These are phyloP conservation scores for Apiotrichum montevideense DNA, from an alignment of 1,284 basidiomycete species.

Conservation along the genomic window DNA sequence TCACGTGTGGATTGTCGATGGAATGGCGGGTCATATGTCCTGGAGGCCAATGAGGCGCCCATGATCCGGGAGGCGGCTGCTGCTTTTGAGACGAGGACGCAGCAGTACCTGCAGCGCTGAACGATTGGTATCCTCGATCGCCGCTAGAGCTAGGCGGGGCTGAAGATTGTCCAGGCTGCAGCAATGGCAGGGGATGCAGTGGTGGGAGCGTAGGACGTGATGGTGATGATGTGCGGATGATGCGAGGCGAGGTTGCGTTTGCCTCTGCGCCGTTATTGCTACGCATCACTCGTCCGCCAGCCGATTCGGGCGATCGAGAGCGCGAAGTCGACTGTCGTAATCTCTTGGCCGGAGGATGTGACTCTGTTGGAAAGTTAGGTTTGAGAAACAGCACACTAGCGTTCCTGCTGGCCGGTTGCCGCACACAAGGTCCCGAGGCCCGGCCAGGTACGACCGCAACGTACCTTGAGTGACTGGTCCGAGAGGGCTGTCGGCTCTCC, in stretches of 20 bases:
- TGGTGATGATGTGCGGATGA: conserved; percentile 15
- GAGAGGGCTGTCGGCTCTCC: conserved; percentile 13
- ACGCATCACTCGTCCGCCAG: background rate
- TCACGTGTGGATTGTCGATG: conserved; percentile 10
- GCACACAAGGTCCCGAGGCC: background rate
- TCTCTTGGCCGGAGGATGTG: conserved; percentile 10
- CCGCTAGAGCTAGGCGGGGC: background rate
- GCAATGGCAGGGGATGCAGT: conserved; percentile 11
- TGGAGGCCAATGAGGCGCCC: conserved; percentile 11
- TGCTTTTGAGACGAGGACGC: background rate
- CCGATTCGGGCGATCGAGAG: background rate
- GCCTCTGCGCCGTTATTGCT: background rate
- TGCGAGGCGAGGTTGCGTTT: conserved; percentile 10
- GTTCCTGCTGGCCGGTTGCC: background rate
- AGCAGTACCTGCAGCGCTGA: conserved; percentile 3
- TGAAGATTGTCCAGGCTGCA: background rate
- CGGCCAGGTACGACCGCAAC: background rate
- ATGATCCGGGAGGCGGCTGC: conserved; percentile 3
- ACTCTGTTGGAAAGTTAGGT: conserved; percentile 10
- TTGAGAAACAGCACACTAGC: background rate
- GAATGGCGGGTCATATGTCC: conserved; percentile 14
- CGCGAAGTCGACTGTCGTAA: conserved; percentile 6
- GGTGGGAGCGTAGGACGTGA: conserved; percentile 11
- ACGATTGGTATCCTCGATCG: conserved; percentile 8
- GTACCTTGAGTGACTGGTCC: conserved; percentile 14